Conservation (phyloP, 1,139 yeast genomes). For the Diutina sp. region DNA sequence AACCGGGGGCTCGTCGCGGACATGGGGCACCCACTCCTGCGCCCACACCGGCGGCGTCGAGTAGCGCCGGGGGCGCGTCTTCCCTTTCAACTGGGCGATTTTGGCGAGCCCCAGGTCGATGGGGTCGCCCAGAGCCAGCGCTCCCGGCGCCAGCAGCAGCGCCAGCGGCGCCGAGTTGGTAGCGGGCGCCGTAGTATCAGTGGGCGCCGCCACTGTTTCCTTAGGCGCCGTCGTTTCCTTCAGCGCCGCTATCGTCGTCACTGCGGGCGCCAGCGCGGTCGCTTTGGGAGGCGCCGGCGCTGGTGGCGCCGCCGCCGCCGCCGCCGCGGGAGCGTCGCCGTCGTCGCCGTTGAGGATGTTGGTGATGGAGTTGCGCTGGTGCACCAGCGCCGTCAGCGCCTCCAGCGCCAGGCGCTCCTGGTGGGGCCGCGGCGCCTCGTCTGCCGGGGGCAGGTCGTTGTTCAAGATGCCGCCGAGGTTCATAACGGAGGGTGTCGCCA, state of each 20-base stretch:
- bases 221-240: background rate
- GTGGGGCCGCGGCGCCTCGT: constrained; percentile 7
- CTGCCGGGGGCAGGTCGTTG: constrained; percentile 25
- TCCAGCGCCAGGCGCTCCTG: constrained; percentile 1
- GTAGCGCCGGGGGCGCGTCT: constrained; percentile 50
- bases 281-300: too few relatives aligned
- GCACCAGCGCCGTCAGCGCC: constrained; percentile 1
- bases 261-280: too few relatives aligned
- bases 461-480: constrained; percentile 36
- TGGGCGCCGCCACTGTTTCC: too few relatives aligned
- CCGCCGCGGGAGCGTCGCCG: constrained; percentile 17
- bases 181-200: too few relatives aligned
- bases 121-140: background rate
- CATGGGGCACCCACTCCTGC: constrained; percentile 47
- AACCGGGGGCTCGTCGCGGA: constrained; percentile 5
- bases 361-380: constrained; percentile 28
- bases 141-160: background rate
- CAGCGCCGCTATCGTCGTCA: background rate
- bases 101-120: constrained; percentile 8
- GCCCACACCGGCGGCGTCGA: constrained; percentile 74
- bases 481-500: constrained; percentile 11
- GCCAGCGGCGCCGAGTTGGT: background rate
- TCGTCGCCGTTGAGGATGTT: constrained; percentile 35
- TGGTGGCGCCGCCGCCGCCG: background rate
- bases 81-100: constrained; percentile 8